These are phyloP conservation scores for Schizothecium vesticola DNA, from an alignment of 495 filamentous ascomycete genomes.

Conservation along the genomic window DNA sequence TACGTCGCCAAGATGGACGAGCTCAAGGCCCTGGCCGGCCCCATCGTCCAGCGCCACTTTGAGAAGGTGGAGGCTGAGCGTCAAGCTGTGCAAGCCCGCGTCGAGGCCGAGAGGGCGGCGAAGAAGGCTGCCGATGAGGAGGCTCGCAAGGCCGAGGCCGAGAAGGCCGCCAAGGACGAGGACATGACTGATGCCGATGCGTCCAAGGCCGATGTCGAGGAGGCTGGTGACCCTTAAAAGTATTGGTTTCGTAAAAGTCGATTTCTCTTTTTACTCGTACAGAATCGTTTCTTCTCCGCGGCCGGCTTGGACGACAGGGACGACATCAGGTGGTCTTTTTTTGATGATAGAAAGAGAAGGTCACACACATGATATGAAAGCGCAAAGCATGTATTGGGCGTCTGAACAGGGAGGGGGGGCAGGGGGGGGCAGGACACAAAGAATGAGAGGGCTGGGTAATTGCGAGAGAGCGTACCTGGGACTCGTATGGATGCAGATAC, in stretches of 20 bases:
- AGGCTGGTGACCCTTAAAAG: conserved; percentile 25
- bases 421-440: not conserved
- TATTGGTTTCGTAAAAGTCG: not conserved
- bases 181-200: conserved; percentile 55
- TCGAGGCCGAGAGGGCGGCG: conserved; percentile 77
- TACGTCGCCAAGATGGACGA: conserved; percentile 96
- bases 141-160: conserved; percentile 44
- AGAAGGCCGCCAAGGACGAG: conserved; percentile 45
- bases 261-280: conserved; percentile 8
- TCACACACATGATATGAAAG: conserved; percentile 16
- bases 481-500: not conserved
- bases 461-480: conserved; percentile 2
- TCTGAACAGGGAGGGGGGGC: conserved; percentile 4
- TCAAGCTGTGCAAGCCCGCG: conserved; percentile 63
- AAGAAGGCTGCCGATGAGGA: conserved; percentile 70
- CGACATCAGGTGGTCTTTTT: conserved; percentile 16
- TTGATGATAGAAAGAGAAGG: conserved; percentile 19
- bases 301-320: not conserved
- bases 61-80: conserved; percentile 91
- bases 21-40: conserved; percentile 82
- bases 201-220: conserved; percentile 41
- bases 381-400: conserved; percentile 22
- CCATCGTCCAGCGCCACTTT: conserved; percentile 89
- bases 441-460: not conserved
- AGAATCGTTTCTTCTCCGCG: conserved; percentile 5